A percentile compares a stretch with the other conserved stretches of the same genome.
These are phyloP conservation scores for Teratosphaeria zuluensis DNA, from an alignment of 2,329 filamentous ascomycete species.

Conservation along the genomic window DNA sequence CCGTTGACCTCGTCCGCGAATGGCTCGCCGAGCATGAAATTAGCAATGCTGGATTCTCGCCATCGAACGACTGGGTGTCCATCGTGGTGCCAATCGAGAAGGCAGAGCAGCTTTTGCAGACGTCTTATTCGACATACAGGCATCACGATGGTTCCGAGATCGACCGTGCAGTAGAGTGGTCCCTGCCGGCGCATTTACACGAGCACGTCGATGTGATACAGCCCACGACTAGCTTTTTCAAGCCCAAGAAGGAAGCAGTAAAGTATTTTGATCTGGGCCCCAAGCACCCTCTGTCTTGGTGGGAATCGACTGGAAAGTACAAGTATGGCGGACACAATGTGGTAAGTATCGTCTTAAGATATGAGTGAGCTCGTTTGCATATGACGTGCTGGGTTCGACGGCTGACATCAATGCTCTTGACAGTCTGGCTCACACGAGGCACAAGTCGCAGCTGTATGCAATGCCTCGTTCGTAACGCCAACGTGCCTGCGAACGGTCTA, in stretches of 20 bases:
- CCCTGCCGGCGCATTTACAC: slow-evolving; percentile 48
- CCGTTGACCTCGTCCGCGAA: slow-evolving; percentile 43
- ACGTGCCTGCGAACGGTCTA: slow-evolving; percentile 47
- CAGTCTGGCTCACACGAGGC: not conserved
- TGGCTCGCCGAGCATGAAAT: slow-evolving; percentile 49
- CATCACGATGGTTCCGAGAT: slow-evolving; percentile 43
- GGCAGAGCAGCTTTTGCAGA: slow-evolving; percentile 45
- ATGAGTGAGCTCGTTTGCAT: not conserved
- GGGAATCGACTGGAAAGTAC: slow-evolving; percentile 11
- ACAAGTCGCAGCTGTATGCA: slow-evolving; percentile 30
- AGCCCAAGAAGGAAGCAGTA: slow-evolving; percentile 15
- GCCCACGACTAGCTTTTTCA: slow-evolving; percentile 52
- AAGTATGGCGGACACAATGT: slow-evolving; percentile 6
- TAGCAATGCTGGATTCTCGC: slow-evolving; percentile 35
- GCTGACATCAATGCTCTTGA: not conserved
- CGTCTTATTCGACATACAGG: slow-evolving; percentile 44
- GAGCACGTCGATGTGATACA: slow-evolving; percentile 51
- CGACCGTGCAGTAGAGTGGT: slow-evolving; percentile 47
- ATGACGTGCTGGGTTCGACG: not conserved
- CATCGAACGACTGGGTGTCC: slow-evolving; percentile 50
- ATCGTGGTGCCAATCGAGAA: slow-evolving; percentile 42
- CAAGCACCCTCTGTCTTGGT: slow-evolving; percentile 10
- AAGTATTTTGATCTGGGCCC: not conserved
- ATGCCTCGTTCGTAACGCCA: slow-evolving; percentile 43
- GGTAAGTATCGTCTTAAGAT: slow-evolving; percentile 1